Conservation (phyloP, 495 filamentous ascomycete genomes). For the Aspergillus heteromorphus region DNA sequence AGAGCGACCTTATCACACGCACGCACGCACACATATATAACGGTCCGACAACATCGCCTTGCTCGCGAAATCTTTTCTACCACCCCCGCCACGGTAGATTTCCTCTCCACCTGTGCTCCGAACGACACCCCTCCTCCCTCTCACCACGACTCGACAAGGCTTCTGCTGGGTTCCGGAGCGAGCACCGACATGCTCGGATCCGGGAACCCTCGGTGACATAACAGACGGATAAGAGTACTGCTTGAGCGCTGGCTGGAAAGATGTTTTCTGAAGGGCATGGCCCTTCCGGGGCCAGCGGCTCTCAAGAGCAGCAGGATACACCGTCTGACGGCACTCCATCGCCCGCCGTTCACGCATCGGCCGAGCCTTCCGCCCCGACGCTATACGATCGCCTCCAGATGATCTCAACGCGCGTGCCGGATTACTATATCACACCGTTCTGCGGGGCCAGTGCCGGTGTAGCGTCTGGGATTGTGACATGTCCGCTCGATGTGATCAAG, state of each 20-base stretch:
- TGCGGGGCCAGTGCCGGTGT: conserved; percentile 85
- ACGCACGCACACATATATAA: too few relatives aligned
- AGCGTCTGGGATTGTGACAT: conserved; percentile 89
- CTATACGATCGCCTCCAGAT: conserved; percentile 52
- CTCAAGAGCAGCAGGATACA: conserved; percentile 24
- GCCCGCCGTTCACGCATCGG: conserved; percentile 15
- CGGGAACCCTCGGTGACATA: conserved; percentile 38
- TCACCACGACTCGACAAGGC: conserved; percentile 17
- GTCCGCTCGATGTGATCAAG: conserved; percentile 97
- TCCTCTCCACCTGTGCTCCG: conserved; percentile 1
- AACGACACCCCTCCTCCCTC: background rate
- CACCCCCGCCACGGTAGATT: conserved; percentile 3
- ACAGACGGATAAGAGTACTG: conserved; percentile 35
- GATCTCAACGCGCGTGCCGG: conserved; percentile 45
- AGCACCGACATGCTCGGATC: conserved; percentile 46
- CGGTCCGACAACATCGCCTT: conserved; percentile 31
- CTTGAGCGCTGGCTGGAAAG: conserved; percentile 34
- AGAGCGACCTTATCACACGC: conserved; percentile 27
- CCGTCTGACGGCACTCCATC: conserved; percentile 18
- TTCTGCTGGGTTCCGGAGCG: conserved; percentile 40
- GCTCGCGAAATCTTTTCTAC: conserved; percentile 14
- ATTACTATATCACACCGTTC: conserved; percentile 55
- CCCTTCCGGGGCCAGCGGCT: conserved; percentile 26
- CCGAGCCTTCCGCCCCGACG: conserved; percentile 22
- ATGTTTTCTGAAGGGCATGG: conserved; percentile 37